Percentiles rank a stretch among this genome's conserved stretches.
Conservation (phyloP, 768 basidiomycete genomes). For the Gelatoporia subvermispora region DNA sequence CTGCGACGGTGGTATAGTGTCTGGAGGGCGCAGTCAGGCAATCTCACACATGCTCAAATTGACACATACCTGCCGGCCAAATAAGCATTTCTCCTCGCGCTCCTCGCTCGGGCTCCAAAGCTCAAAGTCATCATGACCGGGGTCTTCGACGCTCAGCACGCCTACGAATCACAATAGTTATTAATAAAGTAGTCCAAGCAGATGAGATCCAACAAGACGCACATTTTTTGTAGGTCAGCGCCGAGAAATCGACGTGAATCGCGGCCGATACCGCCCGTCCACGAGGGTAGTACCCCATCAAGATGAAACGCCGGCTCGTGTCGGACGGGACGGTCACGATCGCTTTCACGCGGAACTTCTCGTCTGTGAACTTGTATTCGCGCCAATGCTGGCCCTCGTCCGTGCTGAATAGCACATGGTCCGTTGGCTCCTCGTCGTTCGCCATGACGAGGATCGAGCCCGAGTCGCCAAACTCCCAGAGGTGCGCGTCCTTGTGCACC, state of each 20-base stretch:
- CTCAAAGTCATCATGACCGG: constrained; percentile 89
- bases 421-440: constrained; percentile 92
- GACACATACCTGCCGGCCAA: constrained; percentile 74
- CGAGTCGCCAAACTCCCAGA: constrained; percentile 98
- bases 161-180: constrained; percentile 40
- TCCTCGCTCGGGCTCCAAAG: constrained; percentile 93
- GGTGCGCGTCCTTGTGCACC: constrained; percentile 94
- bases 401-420: constrained; percentile 83
- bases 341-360: constrained; percentile 65
- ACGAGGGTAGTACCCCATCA: constrained; percentile 62
- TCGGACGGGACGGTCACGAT: constrained; percentile 89
- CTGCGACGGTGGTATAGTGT: constrained; percentile 88
- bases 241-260: constrained; percentile 85
- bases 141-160: constrained; percentile 59
- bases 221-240: constrained; percentile 76
- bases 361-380: constrained; percentile 77
- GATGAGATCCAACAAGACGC: constrained; percentile 23
- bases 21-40: constrained; percentile 32
- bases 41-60: neutral
- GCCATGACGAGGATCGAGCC: constrained; percentile 91
- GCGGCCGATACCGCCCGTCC: constrained; percentile 47
- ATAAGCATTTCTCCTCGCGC: constrained; percentile 83
- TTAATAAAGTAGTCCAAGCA: constrained; percentile 4
- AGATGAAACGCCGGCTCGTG: constrained; percentile 86
- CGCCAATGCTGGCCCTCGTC: constrained; percentile 87